Evolutionary conservation across 2,329 filamentous ascomycete species (phyloP).

Genomic region (Gnomoniopsis sp.): DNA sequence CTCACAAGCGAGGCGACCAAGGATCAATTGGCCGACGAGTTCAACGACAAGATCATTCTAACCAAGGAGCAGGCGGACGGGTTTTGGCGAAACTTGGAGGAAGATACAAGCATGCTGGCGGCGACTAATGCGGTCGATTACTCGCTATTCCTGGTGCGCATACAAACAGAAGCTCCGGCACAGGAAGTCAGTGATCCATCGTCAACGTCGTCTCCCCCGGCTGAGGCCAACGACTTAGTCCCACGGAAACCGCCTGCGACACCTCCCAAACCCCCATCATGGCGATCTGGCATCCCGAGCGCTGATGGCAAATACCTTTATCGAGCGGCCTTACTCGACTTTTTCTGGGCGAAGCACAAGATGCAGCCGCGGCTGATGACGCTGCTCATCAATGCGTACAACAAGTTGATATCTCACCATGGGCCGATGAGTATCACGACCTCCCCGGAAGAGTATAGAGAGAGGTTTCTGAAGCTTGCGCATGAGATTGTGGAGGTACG

Average conservation of each 20-base stretch:
- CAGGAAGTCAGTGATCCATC: constrained; percentile 19
- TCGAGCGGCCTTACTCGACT: constrained; percentile 66
- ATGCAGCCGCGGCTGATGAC: constrained; percentile 64
- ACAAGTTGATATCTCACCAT: constrained; percentile 54
- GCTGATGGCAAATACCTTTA: constrained; percentile 65
- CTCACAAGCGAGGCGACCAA: constrained; percentile 64
- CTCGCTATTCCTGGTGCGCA: constrained; percentile 67
- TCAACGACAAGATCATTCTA: constrained; percentile 62
- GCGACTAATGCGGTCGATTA: constrained; percentile 69
- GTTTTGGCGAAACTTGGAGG: constrained; percentile 52
- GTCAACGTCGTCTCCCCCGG: constrained; percentile 16
- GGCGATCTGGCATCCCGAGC: constrained; percentile 61
- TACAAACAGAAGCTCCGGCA: constrained; percentile 17
- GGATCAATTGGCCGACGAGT: constrained; percentile 63
- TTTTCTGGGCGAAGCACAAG: constrained; percentile 77
- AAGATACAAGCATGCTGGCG: constrained; percentile 62
- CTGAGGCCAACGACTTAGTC: constrained; percentile 22
- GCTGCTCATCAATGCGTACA: constrained; percentile 60
- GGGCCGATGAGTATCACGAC: constrained; percentile 76
- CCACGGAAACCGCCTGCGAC: constrained; percentile 31
- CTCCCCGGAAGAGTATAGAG: constrained; percentile 62
- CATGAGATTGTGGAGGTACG: constrained; percentile 35
- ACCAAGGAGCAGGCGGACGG: constrained; percentile 50
- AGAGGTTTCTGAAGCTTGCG: constrained; percentile 49
- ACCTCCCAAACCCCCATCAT: constrained; percentile 39